These are phyloP conservation scores for Sphaerosporella brunnea DNA, from an alignment of 495 filamentous ascomycete genomes.

Conservation along the genomic window DNA sequence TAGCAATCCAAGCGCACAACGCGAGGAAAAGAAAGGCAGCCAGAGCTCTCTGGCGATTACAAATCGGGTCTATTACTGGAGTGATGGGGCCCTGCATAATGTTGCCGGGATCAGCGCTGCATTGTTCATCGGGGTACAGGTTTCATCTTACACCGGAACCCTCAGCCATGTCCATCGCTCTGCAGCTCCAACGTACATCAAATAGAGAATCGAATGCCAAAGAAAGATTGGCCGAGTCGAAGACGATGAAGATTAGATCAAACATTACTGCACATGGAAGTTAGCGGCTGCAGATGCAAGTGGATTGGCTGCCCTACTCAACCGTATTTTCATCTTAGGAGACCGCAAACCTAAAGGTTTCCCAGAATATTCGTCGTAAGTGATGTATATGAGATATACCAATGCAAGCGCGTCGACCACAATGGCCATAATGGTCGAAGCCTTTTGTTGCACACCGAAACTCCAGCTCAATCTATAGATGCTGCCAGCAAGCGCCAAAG, in stretches of 20 bases:
- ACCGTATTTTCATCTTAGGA: slow-evolving; percentile 62
- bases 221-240: slow-evolving; percentile 79
- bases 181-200: slow-evolving; percentile 50
- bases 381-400: slow-evolving; percentile 81
- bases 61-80: slow-evolving; percentile 38
- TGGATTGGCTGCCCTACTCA: slow-evolving; percentile 36
- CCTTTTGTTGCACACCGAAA: slow-evolving; percentile 28
- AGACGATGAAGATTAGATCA: slow-evolving; percentile 90
- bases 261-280: slow-evolving; percentile 43
- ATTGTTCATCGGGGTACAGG: too few relatives aligned
- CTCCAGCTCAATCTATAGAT: slow-evolving; percentile 46
- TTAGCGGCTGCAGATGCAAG: neutral
- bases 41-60: slow-evolving; percentile 55
- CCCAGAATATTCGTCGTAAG: slow-evolving; percentile 86
- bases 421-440: slow-evolving; percentile 76
- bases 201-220: slow-evolving; percentile 71
- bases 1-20: slow-evolving; percentile 72
- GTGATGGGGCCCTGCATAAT: too few relatives aligned
- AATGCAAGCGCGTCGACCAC: slow-evolving; percentile 77
- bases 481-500: slow-evolving; percentile 58
- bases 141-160: too few relatives aligned
- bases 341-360: slow-evolving; percentile 78
- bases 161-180: too few relatives aligned
- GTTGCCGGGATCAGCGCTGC: too few relatives aligned
- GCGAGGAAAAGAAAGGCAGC: slow-evolving; percentile 67